Evolutionary conservation across 2,329 filamentous ascomycete genomes (phyloP).

Genomic region (Alternaria conjuncta): DNA sequence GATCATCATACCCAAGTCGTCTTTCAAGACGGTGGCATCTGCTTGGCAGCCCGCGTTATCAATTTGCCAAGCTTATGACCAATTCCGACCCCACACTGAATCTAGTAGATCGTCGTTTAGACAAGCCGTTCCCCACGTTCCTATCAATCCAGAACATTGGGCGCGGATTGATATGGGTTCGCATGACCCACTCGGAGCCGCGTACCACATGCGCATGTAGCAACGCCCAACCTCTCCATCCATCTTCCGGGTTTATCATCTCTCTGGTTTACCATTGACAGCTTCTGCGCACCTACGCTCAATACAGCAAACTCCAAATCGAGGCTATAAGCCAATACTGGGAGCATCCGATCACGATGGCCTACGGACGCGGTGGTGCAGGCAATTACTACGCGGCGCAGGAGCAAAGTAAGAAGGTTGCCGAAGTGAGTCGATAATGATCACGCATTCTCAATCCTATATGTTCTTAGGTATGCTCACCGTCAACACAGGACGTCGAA

Average conservation of each 20-base stretch:
- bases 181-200: slow-evolving; percentile 21
- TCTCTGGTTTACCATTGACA: not conserved
- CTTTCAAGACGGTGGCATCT: not conserved
- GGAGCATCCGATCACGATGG: slow-evolving; percentile 20
- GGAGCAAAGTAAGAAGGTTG: slow-evolving; percentile 38
- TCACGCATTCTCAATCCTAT: not conserved
- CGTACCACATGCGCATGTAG: slow-evolving; percentile 1
- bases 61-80: slow-evolving; percentile 31
- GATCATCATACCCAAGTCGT: not conserved
- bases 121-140: slow-evolving; percentile 36
- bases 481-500: slow-evolving; percentile 47
- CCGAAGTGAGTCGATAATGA: slow-evolving; percentile 30
- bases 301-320: not conserved
- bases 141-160: slow-evolving; percentile 21
- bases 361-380: slow-evolving; percentile 54
- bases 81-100: slow-evolving; percentile 33
- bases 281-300: not conserved
- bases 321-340: not conserved
- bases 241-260: not conserved
- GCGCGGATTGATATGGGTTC: slow-evolving; percentile 9
- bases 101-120: slow-evolving; percentile 11
- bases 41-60: slow-evolving; percentile 20
- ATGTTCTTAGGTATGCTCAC: slow-evolving; percentile 1
- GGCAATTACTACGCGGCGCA: slow-evolving; percentile 52
- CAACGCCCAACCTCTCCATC: not conserved